Evolutionary conservation across 495 filamentous ascomycete species (phyloP).

Genomic region (Cryomyces antarcticus): DNA sequence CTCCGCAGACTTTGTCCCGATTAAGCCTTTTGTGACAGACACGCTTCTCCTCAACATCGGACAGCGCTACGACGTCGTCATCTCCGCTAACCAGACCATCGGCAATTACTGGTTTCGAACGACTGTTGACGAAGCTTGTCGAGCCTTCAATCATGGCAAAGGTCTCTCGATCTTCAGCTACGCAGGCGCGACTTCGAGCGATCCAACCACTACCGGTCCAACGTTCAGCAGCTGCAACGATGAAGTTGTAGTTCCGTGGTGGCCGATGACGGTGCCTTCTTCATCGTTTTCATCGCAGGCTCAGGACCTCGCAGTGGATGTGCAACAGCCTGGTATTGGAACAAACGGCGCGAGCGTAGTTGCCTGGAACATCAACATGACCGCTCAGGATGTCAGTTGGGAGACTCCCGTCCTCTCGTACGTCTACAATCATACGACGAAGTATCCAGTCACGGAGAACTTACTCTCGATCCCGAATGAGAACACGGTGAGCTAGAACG

Average conservation of each 20-base stretch:
- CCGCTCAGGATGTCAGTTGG: conserved; percentile 12
- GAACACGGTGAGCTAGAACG: conserved; percentile 9
- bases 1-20: conserved; percentile 18
- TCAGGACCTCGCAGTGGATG: conserved; percentile 3
- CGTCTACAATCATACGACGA: conserved; percentile 12
- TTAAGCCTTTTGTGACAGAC: conserved; percentile 10
- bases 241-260: not conserved
- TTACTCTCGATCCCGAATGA: conserved; percentile 9
- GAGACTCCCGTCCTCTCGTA: conserved; percentile 12
- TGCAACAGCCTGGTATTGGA: conserved; percentile 3
- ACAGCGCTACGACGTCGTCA: conserved; percentile 21
- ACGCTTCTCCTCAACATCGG: conserved; percentile 15
- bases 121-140: conserved; percentile 4
- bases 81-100: conserved; percentile 16
- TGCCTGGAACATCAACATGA: conserved; percentile 16
- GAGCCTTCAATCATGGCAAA: not conserved
- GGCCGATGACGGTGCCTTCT: not conserved
- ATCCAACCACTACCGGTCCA: not conserved
- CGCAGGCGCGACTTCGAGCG: not conserved
- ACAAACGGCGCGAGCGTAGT: conserved; percentile 5
- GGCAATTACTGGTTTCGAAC: conserved; percentile 22
- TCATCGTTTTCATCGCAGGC: not conserved
- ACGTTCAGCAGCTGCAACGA: not conserved
- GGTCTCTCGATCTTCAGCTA: not conserved
- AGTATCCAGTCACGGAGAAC: conserved; percentile 10